Percentiles rank a stretch among this genome's conserved stretches.
These are phyloP conservation scores for Solanum peruvianum DNA, from an alignment of 257 asterid species.

Conservation along the genomic window DNA sequence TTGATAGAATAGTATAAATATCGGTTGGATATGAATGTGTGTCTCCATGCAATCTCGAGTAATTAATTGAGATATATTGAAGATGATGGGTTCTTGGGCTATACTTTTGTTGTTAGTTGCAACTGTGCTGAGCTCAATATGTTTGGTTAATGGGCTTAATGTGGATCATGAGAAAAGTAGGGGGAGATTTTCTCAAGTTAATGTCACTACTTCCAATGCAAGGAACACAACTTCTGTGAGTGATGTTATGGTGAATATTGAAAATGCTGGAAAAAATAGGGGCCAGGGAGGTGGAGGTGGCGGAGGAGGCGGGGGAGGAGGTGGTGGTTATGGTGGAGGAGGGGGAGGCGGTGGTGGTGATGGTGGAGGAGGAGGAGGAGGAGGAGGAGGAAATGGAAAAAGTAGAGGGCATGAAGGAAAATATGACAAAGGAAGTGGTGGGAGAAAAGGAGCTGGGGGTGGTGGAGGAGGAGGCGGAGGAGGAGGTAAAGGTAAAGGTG, in stretches of 20 bases:
- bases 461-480: not conserved
- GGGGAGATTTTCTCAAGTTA: not conserved
- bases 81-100: slow-evolving; percentile 15
- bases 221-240: slow-evolving; percentile 7
- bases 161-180: not conserved
- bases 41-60: not conserved
- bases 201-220: not conserved
- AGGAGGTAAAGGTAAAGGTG: too few relatives aligned
- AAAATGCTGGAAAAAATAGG: not conserved
- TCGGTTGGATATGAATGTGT: not conserved
- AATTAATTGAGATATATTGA: not conserved
- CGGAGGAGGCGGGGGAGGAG: fast-evolving
- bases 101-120: slow-evolving; percentile 4
- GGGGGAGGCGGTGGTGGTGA: not conserved
- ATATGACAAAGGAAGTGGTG: not conserved
- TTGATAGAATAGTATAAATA: slow-evolving; percentile 1
- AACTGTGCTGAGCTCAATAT: slow-evolving; percentile 10
- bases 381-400: not conserved
- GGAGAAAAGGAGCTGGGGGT: not conserved
- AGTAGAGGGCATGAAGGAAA: not conserved
- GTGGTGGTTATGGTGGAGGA: not conserved
- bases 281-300: not conserved
- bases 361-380: not conserved
- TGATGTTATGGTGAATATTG: slow-evolving; percentile 1
- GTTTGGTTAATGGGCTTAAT: slow-evolving; percentile 14